A percentile compares a stretch with the other conserved stretches of the same genome.
phyloP scores from a whole-genome alignment of 1,284 basidiomycete species.

The Austropuccinia psidii region DNA sequence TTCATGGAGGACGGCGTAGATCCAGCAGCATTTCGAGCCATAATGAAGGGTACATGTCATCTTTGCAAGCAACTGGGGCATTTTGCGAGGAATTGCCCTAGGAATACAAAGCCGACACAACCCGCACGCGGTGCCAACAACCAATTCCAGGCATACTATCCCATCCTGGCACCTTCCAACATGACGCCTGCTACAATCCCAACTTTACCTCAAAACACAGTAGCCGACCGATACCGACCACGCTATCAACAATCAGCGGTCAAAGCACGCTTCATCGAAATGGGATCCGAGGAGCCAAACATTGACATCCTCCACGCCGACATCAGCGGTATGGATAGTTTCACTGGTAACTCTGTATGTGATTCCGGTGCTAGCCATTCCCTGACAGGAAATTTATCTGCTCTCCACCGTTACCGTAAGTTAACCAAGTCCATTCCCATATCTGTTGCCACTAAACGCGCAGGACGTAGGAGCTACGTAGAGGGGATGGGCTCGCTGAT shows the following conservation, averaged over 20 bases:
- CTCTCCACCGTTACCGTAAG: not conserved
- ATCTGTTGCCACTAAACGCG: not conserved
- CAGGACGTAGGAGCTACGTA: not conserved
- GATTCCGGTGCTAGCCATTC: slow-evolving; percentile 19
- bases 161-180: not conserved
- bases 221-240: not conserved
- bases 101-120: too few relatives aligned
- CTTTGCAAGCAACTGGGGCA: too few relatives aligned
- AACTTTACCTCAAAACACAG: too few relatives aligned
- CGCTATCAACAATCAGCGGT: not conserved
- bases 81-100: too few relatives aligned
- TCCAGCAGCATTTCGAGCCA: too few relatives aligned
- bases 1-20: too few relatives aligned
- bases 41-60: too few relatives aligned
- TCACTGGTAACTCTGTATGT: not conserved
- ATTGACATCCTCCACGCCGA: not conserved
- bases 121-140: too few relatives aligned
- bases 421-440: not conserved
- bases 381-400: not conserved
- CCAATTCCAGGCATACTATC: not conserved
- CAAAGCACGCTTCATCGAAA: not conserved
- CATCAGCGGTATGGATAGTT: not conserved
- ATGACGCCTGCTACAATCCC: too few relatives aligned
- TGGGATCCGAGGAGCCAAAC: not conserved
- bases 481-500: not conserved